Evolutionary conservation across 1,139 yeast genomes (phyloP).

Genomic region (Saccharomyces uvarum): DNA sequence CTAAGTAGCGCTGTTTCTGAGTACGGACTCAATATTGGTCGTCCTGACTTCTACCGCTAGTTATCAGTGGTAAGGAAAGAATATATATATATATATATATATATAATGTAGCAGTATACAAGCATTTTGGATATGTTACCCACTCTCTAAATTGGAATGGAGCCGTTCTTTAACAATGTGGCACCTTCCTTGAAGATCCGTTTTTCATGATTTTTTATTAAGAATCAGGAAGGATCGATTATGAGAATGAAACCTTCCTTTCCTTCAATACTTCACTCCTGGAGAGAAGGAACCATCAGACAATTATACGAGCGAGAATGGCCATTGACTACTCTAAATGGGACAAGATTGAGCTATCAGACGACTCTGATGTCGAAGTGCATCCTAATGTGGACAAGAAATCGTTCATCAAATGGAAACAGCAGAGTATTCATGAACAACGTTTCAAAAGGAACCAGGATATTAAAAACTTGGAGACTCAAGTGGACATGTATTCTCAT

Average conservation of each 20-base stretch:
- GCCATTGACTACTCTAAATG: slow-evolving; percentile 92
- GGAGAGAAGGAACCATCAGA: neutral
- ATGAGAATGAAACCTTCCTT: neutral
- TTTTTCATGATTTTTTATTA: neutral
- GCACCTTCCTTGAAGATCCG: neutral
- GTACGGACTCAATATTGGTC: slow-evolving; percentile 80
- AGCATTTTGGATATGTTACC: neutral
- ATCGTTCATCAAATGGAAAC: slow-evolving; percentile 93
- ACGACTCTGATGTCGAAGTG: slow-evolving; percentile 92
- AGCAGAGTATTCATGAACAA: slow-evolving; percentile 92
- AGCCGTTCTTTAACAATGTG: neutral
- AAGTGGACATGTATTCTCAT: slow-evolving; percentile 66
- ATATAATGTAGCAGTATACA: neutral
- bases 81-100: slow-evolving; percentile 1
- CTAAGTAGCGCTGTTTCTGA: slow-evolving; percentile 47
- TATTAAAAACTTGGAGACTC: slow-evolving; percentile 66
- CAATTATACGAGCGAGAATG: slow-evolving; percentile 35
- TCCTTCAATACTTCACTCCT: neutral
- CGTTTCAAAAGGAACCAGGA: slow-evolving; percentile 73
- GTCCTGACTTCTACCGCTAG: slow-evolving; percentile 88
- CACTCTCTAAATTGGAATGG: neutral
- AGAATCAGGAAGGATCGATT: neutral
- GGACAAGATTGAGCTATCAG: slow-evolving; percentile 93
- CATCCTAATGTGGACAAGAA: slow-evolving; percentile 96
- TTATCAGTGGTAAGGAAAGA: neutral